Evolutionary conservation across 768 basidiomycete genomes (phyloP), one percentile per base, ranked within the genome.

Genomic region (Podaxis sp.): DNA sequence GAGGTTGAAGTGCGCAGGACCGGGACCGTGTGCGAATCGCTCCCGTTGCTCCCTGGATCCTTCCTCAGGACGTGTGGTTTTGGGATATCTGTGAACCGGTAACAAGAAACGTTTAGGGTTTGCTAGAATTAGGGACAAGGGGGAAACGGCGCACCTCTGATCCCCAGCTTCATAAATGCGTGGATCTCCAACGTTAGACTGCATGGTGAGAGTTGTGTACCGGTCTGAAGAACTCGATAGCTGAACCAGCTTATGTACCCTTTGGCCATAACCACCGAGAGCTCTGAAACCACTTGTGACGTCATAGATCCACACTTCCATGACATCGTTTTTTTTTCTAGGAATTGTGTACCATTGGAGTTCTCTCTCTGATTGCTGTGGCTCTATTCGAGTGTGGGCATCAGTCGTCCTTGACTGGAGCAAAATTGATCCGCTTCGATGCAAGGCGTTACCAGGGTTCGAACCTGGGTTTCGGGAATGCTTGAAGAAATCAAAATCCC

Each of bases 161-260:
- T 84, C 82, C 22, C 77, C 75, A 52, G 73, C 80, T 49, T 81
- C 74, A 70, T 84, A 80, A 46, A 80, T 72, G 33, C 83, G 82
- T 2, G 75, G 68, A 65, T 79, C 81, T n/a, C 81, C 82, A 48
- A 80, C 79, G 57, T 79, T 80, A 52, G 83, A 83, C 69, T 78
- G 78, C 82, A 84, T 84, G 4, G 9, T 59, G 12, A 24, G 22
- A 42, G 17, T 52, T 13, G 48, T 52, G 33, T 5, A 19, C 36
- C 5, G 40, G 40, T 46, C 17, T 42, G 40, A 42, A 42, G 40
- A 17, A 42, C 40, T 42, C 13, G 15, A 17, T 46, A 8, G 44
- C 19, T 33, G 30, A 15, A 7, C 44, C 19, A 19, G 17, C 15
- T 17, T 26, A 57, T 57, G 42, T 54, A 33, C 24, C 9, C 42